phyloP scores from a whole-genome alignment of 768 basidiomycete species.

The Punctularia strigosozonata region DNA sequence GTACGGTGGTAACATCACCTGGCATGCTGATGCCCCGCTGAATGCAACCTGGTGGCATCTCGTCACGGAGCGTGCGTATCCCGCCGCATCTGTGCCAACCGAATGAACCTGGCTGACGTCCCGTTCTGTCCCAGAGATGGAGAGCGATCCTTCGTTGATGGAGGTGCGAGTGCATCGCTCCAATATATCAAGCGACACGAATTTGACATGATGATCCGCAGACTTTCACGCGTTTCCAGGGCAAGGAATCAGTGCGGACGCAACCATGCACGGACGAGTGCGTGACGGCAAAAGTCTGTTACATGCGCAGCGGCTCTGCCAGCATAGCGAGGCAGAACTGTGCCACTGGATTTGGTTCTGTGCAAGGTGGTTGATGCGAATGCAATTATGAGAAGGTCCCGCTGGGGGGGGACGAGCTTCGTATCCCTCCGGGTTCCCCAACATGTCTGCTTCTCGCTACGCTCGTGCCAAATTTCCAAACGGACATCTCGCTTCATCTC shows the following conservation, averaged over 20 bases:
- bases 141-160: slow-evolving; percentile 43
- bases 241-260: slow-evolving; percentile 49
- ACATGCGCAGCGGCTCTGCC: slow-evolving; percentile 65
- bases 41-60: slow-evolving; percentile 80
- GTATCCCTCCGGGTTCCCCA: no score
- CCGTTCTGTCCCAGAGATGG: slow-evolving; percentile 37
- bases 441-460: no score
- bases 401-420: no score
- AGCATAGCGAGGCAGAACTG: slow-evolving; percentile 52
- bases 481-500: no score
- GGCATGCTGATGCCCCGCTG: slow-evolving; percentile 53
- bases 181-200: not conserved
- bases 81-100: not conserved
- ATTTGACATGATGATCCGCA: slow-evolving; percentile 14
- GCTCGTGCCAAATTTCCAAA: no score
- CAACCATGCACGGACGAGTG: slow-evolving; percentile 50
- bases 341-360: slow-evolving; percentile 49
- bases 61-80: slow-evolving; percentile 56
- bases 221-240: slow-evolving; percentile 61
- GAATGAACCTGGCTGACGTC: not conserved
- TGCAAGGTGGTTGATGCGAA: slow-evolving; percentile 20
- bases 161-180: slow-evolving; percentile 21
- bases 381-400: slow-evolving; percentile 1
- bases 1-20: slow-evolving; percentile 48
- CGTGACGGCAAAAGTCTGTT: slow-evolving; percentile 58